A percentile compares a stretch with the other conserved stretches of the same genome.
Evolutionary conservation across 805 yeast genomes (phyloP).

Genomic region (Lachancea mirantina): DNA sequence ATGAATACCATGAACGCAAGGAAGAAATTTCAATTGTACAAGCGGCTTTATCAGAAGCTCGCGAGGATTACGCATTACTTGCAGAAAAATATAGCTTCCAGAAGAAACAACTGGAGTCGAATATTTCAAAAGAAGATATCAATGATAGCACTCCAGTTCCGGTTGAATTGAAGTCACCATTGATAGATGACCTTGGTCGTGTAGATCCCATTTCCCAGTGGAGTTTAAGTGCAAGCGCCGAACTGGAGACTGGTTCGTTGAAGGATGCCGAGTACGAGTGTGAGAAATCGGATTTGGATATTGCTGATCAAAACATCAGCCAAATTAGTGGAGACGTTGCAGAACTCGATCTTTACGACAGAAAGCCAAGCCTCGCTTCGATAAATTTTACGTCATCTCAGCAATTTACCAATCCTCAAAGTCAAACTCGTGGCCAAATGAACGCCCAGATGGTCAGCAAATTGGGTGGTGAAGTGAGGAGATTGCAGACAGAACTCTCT

Average conservation of each 20-base stretch:
- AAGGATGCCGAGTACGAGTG: no score
- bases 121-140: no score
- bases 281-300: no score
- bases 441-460: slow-evolving; percentile 58
- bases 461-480: slow-evolving; percentile 67
- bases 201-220: no score
- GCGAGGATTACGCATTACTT: slow-evolving; percentile 24
- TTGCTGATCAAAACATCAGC: no score
- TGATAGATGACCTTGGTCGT: no score
- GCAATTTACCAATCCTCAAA: slow-evolving; percentile 1
- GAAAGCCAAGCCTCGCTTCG: slow-evolving; percentile 10
- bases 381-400: slow-evolving; percentile 7
- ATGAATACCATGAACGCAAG: slow-evolving; percentile 22
- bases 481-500: slow-evolving; percentile 71
- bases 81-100: slow-evolving; percentile 23
- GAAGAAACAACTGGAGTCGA: slow-evolving; percentile 18
- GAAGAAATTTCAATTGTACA: slow-evolving; percentile 23
- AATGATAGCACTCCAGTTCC: no score
- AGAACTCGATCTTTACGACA: slow-evolving; percentile 1
- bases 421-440: slow-evolving; percentile 11
- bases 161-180: no score
- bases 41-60: slow-evolving; percentile 15
- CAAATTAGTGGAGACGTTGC: no score
- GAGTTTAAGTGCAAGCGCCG: no score
- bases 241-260: no score